Evolutionary conservation across 2,329 filamentous ascomycete species (phyloP), one percentile per base, ranked within the genome.

Genomic region (Clarireedia monteithiana): DNA sequence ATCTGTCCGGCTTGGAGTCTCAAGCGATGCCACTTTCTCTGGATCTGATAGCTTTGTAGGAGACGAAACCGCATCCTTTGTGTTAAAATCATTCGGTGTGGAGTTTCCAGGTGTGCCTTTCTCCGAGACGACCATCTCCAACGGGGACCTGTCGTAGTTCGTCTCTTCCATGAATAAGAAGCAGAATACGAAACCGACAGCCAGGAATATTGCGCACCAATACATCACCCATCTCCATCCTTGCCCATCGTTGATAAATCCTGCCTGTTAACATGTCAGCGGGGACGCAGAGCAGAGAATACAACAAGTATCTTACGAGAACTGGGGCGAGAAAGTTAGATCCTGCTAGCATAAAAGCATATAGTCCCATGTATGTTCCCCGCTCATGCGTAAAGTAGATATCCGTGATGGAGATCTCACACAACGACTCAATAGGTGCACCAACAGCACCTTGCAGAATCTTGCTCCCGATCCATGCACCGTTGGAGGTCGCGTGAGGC

Each of bases 111-210:
- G 55, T 17, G 56, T 61, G 6, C 54, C 38, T 4, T 14, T 40
- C 15, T 47, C 30, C 2, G 53, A 48, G 3, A 24, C 24, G 4
- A 53, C 52, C 44, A 60, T 58, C 34, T 61, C 57, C 7, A 59
- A 20, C 5, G 60, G 57, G 6, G 44, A 55, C n/a, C 65, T 61
- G 39, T 66, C 60, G 52, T 64, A 67, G n/a, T 65, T 83, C 5
- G 81, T 82, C 66, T 84, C 81, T 66, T 84, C 81, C 72, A 82
- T 76, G 65, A 78, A 76, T 62, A 84, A 78, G 69, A 81, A 82
- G 1, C 78, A 67, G 59, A 81, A 73, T 17, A 83, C 62, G 39
- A 78, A 76, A 9, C 69, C 72, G 1, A 76, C 67, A 0, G 68
- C 78, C 3, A 70, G 66, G 60, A 83, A 74, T 27, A 84, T 82